A percentile compares a stretch with the other conserved stretches of the same genome.
These are phyloP conservation scores for Penicillium angulare DNA, from an alignment of 495 filamentous ascomycete species.

Conservation along the genomic window DNA sequence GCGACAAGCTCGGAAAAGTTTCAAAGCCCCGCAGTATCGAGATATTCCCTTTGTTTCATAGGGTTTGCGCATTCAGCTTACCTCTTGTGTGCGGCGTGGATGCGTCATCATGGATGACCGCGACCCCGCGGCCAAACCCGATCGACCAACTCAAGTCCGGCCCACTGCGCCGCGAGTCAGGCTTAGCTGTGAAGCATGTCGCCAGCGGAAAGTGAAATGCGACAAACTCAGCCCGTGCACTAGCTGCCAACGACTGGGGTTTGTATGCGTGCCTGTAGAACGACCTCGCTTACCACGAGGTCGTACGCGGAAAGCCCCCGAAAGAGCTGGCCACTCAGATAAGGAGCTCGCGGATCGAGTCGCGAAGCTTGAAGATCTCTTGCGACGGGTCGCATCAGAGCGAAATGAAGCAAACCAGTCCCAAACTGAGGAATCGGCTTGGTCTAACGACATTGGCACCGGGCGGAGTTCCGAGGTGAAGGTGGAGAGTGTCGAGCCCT, in stretches of 20 bases:
- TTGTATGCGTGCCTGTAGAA: constrained; percentile 56
- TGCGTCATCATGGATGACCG: constrained; percentile 15
- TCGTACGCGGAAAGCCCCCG: constrained; percentile 39
- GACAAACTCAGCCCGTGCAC: constrained; percentile 71
- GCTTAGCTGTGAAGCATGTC: constrained; percentile 51
- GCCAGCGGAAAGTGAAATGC: constrained; percentile 77
- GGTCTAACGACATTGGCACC: background rate
- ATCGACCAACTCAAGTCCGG: constrained; percentile 16
- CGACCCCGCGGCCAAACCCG: constrained; percentile 7
- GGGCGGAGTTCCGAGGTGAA: constrained; percentile 8
- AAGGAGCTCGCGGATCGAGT: constrained; percentile 27
- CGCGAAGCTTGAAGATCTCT: constrained; percentile 29
- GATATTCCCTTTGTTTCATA: too few species aligned
- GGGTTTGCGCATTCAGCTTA: too few species aligned
- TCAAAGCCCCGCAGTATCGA: too few species aligned
- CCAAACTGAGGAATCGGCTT: background rate
- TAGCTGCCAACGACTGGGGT: constrained; percentile 61
- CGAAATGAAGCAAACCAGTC: constrained; percentile 2
- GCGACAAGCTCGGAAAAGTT: too few species aligned
- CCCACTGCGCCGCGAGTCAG: constrained; percentile 27
- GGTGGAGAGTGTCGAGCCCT: constrained; percentile 6
- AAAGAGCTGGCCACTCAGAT: constrained; percentile 12
- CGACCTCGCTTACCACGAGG: constrained; percentile 37
- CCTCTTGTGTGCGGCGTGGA: background rate
- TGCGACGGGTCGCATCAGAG: constrained; percentile 19